A percentile compares a stretch with the other conserved stretches of the same genome.
Evolutionary conservation across 805 yeast species (phyloP).

Genomic region (Wickerhamiella lipophila): DNA sequence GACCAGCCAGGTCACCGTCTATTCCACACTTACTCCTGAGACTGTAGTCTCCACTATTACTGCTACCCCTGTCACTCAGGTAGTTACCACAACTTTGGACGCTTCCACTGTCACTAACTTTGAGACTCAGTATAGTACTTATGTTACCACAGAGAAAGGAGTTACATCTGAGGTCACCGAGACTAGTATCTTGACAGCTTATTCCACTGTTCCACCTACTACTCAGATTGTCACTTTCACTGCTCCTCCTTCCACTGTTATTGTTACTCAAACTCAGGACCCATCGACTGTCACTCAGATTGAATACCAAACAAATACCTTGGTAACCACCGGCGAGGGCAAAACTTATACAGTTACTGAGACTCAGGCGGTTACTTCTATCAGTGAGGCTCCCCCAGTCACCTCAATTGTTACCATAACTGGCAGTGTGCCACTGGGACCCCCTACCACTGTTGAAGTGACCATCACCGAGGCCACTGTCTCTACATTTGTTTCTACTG

Average conservation of each 20-base stretch:
- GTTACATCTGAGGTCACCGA: background rate
- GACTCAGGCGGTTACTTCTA: background rate
- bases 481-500: background rate
- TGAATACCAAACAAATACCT: background rate
- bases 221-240: background rate
- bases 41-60: background rate
- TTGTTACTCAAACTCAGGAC: background rate
- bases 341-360: background rate
- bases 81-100: background rate
- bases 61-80: background rate
- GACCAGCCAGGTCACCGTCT: background rate
- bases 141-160: background rate
- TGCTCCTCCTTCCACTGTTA: background rate
- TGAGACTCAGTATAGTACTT: background rate
- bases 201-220: background rate
- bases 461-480: constrained; percentile 4
- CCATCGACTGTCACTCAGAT: constrained; percentile 1
- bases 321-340: background rate
- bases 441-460: background rate
- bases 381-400: background rate
- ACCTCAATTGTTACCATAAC: constrained; percentile 1
- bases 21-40: background rate
- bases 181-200: background rate
- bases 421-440: background rate
- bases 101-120: constrained; percentile 5